Base-by-base conservation (phyloP, 202 grass and related monocot genomes). In the Hordeum pubiflorum region DNA sequence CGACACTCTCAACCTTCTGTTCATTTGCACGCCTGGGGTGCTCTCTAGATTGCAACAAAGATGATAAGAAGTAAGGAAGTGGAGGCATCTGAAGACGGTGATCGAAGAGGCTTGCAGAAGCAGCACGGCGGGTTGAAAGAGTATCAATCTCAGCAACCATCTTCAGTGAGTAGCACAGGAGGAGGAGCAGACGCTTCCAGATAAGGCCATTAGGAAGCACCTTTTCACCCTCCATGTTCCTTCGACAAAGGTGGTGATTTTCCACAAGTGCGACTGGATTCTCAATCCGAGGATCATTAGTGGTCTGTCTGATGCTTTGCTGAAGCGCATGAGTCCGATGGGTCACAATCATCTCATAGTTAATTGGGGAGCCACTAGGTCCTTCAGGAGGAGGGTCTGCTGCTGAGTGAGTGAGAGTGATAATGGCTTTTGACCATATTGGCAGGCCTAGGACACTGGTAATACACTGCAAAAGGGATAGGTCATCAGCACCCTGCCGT, bases 181-280 rank as follows among this genome's bases (percentile, higher is more conserved):
- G 89, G 32, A 97, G 82, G 74, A 97, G 78, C 9, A 88, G 46
- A 14, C 76, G 84, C 79, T 86, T 93, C 93, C 93, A 97, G 72
- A 73, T 65, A 87, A 93, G 79, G 59, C 91, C 93, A 91, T 97
- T 85, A 58, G 91, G 91, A 82, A 93, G 86, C 48, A 97, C 75
- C 87, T 66, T 88, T 88, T 97, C 89, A 70, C 91, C 93, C 62
- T 89, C 81, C 23, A 21, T 80, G 41, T 88, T 93, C 74, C 82
- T 93, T 71, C 1, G 79, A 88, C 93, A 93, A n/a, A 86, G 82
- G 56, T 81, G 76, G 64, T 97, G 91, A 73, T 97, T 97, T 87
- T 97, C 93, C 78, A 97, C 93, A 76, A 89, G 81, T 69, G 88
- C 87, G 29, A 93, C 88, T 58, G 91, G 77, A 89, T 93, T 97